Evolutionary conservation across 805 yeast species (phyloP), one percentile per base, ranked within the genome.

Genomic region (Metschnikowia santaceciliae): DNA sequence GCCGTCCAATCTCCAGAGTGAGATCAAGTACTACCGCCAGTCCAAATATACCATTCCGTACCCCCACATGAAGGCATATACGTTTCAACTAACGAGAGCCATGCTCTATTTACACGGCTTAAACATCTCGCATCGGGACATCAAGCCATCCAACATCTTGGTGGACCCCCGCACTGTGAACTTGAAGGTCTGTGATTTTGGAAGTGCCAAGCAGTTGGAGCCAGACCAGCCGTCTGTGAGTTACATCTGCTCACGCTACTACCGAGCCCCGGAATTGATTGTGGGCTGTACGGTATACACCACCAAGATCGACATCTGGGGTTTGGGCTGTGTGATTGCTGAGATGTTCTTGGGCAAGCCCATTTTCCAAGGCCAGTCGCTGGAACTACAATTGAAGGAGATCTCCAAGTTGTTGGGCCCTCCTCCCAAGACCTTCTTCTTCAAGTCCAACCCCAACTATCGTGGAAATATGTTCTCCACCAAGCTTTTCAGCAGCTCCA

Each of bases 291-390:
- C 91, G 52, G 79, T 84, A 36, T 94, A 94, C 67, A 82, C 95
- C 3, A 85, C 95, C 2, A 88, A 90, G 63, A 92, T 94, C 52
- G 99, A 94, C 68, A 86, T 91, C 61, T 94, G 99, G 99, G 96
- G 97, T 15, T 75, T 92, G 53, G 99, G 98, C 1, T 92, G 99
- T 73, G 96, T 94, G 34, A 72, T 94, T 53, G 97, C 97, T 13
- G 99, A 94, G 70, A 84, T 94, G 88, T 77, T 86, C 50, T 78
- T 90, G 55, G 97, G 97, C 14, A 84, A 82, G 64, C 96, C 98
- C 0, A 82, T 94, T n/a, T 94, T 94, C 73, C 96, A 91, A 69
- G 98, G 99, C 42, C 88, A 84, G 60, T 86, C 88, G 54, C 96
- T 96, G 47, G 80, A 85, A 64, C 78, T 89, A 55, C 99, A 94